Conservation (phyloP, 306 rosid species). For the Morella rubra region DNA sequence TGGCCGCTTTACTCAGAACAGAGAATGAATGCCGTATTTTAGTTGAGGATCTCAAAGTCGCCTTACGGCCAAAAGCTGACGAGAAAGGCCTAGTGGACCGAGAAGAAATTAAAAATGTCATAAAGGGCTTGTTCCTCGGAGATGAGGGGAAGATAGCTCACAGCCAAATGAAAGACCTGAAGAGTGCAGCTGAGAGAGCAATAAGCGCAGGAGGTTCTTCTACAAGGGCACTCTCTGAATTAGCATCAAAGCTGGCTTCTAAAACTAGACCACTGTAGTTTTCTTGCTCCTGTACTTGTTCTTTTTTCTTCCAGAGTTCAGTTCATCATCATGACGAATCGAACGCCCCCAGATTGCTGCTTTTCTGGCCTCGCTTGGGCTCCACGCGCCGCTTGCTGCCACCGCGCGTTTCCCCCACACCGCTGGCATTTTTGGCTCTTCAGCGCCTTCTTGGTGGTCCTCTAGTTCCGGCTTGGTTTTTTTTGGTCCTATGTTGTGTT, state of each 20-base stretch:
- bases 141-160: constrained; percentile 36
- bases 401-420: no score
- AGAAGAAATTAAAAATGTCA: constrained; percentile 31
- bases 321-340: no score
- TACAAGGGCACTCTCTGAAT: constrained; percentile 25
- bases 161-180: constrained; percentile 16
- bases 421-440: no score
- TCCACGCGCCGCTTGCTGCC: no score
- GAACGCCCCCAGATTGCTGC: no score
- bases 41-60: constrained; percentile 32
- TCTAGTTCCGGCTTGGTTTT: no score
- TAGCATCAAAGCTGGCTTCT: constrained; percentile 25
- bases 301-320: no score
- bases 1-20: constrained; percentile 29
- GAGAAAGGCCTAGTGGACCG: constrained; percentile 24
- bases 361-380: no score
- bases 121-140: constrained; percentile 35
- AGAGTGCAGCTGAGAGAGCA: constrained; percentile 29
- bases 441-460: no score
- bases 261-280: neutral
- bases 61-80: constrained; percentile 23
- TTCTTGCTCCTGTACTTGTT: no score
- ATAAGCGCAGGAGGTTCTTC: constrained; percentile 42
- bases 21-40: constrained; percentile 30
- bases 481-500: no score